Evolutionary conservation across 495 filamentous ascomycete species (phyloP).

Genomic region (Cercophora sp.): DNA sequence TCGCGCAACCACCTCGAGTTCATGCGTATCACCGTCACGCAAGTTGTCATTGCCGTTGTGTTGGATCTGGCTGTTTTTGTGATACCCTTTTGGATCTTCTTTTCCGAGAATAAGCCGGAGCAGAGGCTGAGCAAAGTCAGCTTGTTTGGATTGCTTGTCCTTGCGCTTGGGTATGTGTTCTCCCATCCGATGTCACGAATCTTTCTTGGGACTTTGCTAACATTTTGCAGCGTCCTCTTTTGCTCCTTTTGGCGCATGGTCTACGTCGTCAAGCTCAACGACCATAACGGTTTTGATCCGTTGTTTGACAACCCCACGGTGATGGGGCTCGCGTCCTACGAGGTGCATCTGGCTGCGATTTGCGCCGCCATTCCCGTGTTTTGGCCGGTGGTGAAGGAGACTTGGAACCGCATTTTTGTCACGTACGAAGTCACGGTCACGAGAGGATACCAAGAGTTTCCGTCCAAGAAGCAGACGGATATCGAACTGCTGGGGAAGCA

Average conservation of each 20-base stretch:
- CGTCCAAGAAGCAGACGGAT: not conserved
- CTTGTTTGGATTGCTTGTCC: conserved; percentile 23
- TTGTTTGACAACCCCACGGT: conserved; percentile 27
- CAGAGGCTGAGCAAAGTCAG: conserved; percentile 18
- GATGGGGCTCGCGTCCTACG: conserved; percentile 6
- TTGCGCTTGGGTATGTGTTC: conserved; percentile 27
- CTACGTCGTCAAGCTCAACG: conserved; percentile 20
- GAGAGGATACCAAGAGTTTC: not conserved
- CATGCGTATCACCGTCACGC: not conserved
- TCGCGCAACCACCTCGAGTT: conserved; percentile 9
- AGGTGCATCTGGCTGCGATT: conserved; percentile 3
- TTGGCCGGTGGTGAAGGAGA: conserved; percentile 18
- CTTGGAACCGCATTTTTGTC: conserved; percentile 27
- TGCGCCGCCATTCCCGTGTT: conserved; percentile 35
- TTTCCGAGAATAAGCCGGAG: conserved; percentile 15
- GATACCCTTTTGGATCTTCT: conserved; percentile 30
- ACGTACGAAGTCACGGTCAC: conserved; percentile 29
- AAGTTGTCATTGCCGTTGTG: conserved; percentile 19
- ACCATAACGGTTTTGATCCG: conserved; percentile 23
- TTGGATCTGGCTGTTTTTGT: conserved; percentile 30
- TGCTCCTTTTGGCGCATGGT: conserved; percentile 31
- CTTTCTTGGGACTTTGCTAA: not conserved
- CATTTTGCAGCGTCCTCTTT: conserved; percentile 22
- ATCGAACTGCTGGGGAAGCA: not conserved
- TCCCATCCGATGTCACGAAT: not conserved